Evolutionary conservation across 345 rosid genomes (phyloP).

Genomic region (Boechera divaricarpa): DNA sequence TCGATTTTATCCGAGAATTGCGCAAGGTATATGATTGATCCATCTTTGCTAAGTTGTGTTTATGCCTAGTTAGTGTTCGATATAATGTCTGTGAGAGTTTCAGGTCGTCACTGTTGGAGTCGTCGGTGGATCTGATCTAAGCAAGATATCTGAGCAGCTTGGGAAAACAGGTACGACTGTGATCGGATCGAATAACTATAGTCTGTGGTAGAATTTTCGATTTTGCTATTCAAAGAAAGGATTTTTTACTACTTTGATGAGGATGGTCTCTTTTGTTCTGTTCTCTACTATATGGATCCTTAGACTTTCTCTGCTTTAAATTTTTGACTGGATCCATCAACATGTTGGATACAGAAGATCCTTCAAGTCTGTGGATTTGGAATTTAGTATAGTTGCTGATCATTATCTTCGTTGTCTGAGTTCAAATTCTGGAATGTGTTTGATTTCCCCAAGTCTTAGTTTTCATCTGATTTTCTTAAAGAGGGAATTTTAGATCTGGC

Average conservation of each 20-base stretch:
- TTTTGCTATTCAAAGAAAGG: neutral
- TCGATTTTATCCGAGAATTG: slow-evolving; percentile 74
- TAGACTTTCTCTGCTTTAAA: slow-evolving; percentile 23
- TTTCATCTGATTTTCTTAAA: neutral
- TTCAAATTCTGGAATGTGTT: slow-evolving; percentile 6
- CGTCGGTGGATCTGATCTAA: slow-evolving; percentile 95
- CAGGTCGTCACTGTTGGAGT: slow-evolving; percentile 90
- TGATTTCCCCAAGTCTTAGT: slow-evolving; percentile 11
- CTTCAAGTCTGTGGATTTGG: slow-evolving; percentile 14
- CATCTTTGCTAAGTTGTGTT: neutral
- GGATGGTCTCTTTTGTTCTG: neutral
- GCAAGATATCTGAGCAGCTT: slow-evolving; percentile 93
- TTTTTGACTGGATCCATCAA: slow-evolving; percentile 27
- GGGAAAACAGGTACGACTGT: slow-evolving; percentile 69
- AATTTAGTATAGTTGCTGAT: slow-evolving; percentile 9
- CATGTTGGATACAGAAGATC: neutral
- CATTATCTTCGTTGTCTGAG: neutral
- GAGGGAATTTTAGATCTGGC: slow-evolving; percentile 11
- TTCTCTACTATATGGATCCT: slow-evolving; percentile 1
- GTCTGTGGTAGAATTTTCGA: neutral
- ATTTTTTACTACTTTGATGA: slow-evolving; percentile 19
- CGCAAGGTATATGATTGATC: slow-evolving; percentile 62
- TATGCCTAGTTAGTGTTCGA: slow-evolving; percentile 30
- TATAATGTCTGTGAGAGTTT: slow-evolving; percentile 37
- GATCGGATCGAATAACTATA: slow-evolving; percentile 12